Evolutionary conservation across 2,329 filamentous ascomycete species (phyloP).

Genomic region (Arthroderma sp.): DNA sequence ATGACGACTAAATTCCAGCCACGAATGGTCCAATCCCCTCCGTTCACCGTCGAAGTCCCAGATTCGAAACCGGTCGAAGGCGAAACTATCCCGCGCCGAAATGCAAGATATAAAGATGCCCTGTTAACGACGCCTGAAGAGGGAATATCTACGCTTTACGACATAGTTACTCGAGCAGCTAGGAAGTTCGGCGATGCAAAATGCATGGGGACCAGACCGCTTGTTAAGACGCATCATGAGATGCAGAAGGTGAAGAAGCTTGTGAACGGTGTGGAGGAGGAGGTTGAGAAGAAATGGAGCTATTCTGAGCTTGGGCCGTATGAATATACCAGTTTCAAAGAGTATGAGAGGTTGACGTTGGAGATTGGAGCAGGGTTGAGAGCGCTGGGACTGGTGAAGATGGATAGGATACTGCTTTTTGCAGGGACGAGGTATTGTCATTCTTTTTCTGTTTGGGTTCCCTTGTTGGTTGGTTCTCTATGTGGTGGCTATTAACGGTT

Average conservation of each 20-base stretch:
- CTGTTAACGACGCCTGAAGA: conserved; percentile 53
- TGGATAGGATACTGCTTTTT: conserved; percentile 58
- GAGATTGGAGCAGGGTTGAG: conserved; percentile 55
- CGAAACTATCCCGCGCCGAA: conserved; percentile 71
- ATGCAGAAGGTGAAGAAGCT: conserved; percentile 81
- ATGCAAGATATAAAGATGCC: conserved; percentile 55
- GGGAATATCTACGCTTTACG: conserved; percentile 62
- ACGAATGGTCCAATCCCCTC: too few species aligned
- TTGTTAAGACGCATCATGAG: conserved; percentile 67
- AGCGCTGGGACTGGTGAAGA: conserved; percentile 49
- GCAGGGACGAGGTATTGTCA: conserved; percentile 49
- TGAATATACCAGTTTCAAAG: conserved; percentile 61
- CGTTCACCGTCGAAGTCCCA: conserved; percentile 55
- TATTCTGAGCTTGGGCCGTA: conserved; percentile 73
- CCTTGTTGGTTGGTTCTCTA: too few species aligned
- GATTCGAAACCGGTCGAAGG: conserved; percentile 56
- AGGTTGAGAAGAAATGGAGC: conserved; percentile 82
- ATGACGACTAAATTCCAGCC: too few species aligned
- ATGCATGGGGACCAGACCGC: conserved; percentile 56
- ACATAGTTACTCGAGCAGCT: conserved; percentile 59
- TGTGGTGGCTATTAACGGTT: too few species aligned
- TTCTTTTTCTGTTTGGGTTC: too few species aligned
- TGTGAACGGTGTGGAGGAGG: conserved; percentile 61
- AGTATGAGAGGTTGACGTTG: conserved; percentile 57
- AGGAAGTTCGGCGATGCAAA: conserved; percentile 47